Evolutionary conservation across 192 early-diverging fungal species (phyloP).

Genomic region (Gryganskiella cystojenkinii): DNA sequence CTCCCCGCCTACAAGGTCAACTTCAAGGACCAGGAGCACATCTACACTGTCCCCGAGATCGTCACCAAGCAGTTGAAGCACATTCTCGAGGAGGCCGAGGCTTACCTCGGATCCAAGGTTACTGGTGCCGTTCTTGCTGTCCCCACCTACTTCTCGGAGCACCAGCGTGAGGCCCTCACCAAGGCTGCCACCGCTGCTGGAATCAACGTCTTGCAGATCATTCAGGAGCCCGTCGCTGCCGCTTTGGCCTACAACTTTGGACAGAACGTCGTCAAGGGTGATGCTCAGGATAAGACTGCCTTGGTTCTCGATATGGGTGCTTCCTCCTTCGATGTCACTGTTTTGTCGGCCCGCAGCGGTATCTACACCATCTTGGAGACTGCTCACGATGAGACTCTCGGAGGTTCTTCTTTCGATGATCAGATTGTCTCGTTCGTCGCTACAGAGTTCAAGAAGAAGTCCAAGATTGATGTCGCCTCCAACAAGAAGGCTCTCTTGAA

Average conservation of each 20-base stretch:
- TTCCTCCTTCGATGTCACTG: constrained; percentile 83
- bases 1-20: constrained; percentile 71
- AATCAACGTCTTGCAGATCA: constrained; percentile 80
- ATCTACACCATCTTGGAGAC: constrained; percentile 83
- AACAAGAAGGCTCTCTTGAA: constrained; percentile 86
- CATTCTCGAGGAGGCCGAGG: constrained; percentile 89
- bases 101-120: constrained; percentile 83
- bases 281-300: constrained; percentile 78
- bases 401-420: constrained; percentile 89
- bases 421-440: constrained; percentile 83
- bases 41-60: constrained; percentile 78
- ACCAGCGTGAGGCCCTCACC: constrained; percentile 74
- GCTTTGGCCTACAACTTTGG: constrained; percentile 86
- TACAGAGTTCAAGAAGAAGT: constrained; percentile 90
- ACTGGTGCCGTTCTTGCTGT: constrained; percentile 87
- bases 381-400: constrained; percentile 80
- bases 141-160: constrained; percentile 85
- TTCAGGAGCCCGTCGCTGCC: constrained; percentile 92
- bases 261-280: constrained; percentile 56
- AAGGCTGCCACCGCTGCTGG: constrained; percentile 80
- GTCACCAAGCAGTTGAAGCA: constrained; percentile 83
- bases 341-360: constrained; percentile 84
- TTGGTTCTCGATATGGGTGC: constrained; percentile 92
- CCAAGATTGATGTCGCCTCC: constrained; percentile 78
- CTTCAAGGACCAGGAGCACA: constrained; percentile 67